phyloP scores from a whole-genome alignment of 208 protist genomes.

The Trypanosoma grayi region DNA sequence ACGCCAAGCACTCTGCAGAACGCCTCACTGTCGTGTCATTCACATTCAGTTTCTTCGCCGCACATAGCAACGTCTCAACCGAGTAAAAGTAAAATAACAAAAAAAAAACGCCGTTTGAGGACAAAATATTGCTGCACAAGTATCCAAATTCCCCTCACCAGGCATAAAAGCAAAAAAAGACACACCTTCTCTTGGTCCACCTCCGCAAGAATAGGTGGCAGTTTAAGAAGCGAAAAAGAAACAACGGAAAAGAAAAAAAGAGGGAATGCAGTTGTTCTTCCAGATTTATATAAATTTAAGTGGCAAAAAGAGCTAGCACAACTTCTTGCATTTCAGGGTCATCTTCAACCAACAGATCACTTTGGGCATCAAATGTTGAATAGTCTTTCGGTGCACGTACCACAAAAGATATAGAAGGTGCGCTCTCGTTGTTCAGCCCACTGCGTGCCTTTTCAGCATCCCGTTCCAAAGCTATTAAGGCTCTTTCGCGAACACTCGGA shows the following conservation, averaged over 20 bases:
- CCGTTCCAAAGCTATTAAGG: conserved; percentile 38
- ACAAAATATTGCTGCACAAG: no score
- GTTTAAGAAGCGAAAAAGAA: neutral
- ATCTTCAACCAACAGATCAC: conserved; percentile 47
- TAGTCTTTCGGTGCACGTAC: conserved; percentile 53
- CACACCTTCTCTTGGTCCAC: no score
- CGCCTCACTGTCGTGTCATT: no score
- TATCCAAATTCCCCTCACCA: neutral
- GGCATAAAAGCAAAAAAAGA: neutral
- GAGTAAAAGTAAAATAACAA: conserved; percentile 6
- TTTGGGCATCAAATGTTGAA: conserved; percentile 52
- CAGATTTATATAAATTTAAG: neutral
- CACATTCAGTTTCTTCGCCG: no score
- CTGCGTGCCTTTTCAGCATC: conserved; percentile 9
- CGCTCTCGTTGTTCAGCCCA: conserved; percentile 15
- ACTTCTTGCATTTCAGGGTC: conserved; percentile 64
- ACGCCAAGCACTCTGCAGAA: no score
- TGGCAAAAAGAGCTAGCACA: conserved; percentile 55
- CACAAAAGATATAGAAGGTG: conserved; percentile 16
- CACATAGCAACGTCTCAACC: no score
- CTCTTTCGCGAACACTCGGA: conserved; percentile 36
- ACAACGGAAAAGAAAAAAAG: conserved; percentile 8
- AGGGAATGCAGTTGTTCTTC: neutral
- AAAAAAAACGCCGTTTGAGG: no score
- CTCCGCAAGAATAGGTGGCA: no score